These are phyloP conservation scores for Crithidia fasciculata DNA, from an alignment of 208 protist genomes.

Conservation along the genomic window DNA sequence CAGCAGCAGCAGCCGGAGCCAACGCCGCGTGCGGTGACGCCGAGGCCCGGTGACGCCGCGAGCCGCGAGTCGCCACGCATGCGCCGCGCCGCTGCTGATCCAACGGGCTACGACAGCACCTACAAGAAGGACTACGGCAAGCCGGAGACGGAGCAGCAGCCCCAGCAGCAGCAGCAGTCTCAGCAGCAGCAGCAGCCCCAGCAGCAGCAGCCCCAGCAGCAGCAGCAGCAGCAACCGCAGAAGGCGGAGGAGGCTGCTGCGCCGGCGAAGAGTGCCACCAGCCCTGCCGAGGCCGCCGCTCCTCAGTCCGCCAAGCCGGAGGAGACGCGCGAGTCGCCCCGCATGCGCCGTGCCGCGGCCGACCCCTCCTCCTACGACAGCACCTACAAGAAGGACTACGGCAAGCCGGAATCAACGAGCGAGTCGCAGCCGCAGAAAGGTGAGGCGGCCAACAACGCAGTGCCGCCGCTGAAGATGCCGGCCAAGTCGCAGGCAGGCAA, in stretches of 20 bases:
- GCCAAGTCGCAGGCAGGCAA: neutral
- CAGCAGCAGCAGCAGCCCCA: neutral
- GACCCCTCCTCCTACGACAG: conserved; percentile 36
- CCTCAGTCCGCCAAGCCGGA: neutral
- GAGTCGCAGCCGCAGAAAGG: neutral
- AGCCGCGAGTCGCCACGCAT: neutral
- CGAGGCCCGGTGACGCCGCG: neutral
- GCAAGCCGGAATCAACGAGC: neutral
- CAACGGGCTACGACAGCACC: conserved; percentile 30
- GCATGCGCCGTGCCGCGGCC: conserved; percentile 15
- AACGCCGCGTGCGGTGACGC: neutral
- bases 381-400: conserved; percentile 34
- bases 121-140: conserved; percentile 33
- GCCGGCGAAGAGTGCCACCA: neutral
- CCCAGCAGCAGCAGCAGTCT: neutral
- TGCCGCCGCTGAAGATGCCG: conserved; percentile 11
- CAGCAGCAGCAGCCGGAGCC: neutral
- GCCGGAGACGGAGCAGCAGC: neutral
- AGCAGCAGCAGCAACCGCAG: neutral
- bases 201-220: neutral
- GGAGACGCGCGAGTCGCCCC: neutral
- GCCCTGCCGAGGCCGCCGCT: too few species aligned
- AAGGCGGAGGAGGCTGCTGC: neutral
- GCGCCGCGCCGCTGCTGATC: conserved; percentile 23
- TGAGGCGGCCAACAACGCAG: neutral